These are phyloP conservation scores for Nicotiana undulata DNA, from an alignment of 257 asterid species.

Conservation along the genomic window DNA sequence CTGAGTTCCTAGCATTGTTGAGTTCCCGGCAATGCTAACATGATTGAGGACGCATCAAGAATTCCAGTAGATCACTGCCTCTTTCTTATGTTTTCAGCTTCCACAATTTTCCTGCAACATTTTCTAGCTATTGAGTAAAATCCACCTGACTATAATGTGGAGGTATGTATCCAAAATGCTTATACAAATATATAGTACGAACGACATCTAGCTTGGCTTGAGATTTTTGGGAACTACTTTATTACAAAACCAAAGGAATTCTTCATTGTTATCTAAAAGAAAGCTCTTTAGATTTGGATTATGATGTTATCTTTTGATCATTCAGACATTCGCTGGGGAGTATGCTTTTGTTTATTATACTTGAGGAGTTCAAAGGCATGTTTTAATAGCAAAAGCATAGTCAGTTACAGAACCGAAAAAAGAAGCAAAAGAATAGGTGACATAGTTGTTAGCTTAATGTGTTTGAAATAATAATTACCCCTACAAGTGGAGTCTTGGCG, in stretches of 20 bases:
- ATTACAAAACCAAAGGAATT: not conserved
- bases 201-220: not conserved
- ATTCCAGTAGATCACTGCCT: not conserved
- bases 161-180: not conserved
- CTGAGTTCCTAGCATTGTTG: constrained; percentile 30
- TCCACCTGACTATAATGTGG: constrained; percentile 1
- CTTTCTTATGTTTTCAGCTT: constrained; percentile 10
- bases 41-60: constrained; percentile 6
- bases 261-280: not conserved
- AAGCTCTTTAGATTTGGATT: not conserved
- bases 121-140: constrained; percentile 8
- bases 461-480: no score
- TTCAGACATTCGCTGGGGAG: not conserved
- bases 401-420: not conserved
- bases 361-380: not conserved
- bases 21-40: constrained; percentile 19
- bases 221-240: not conserved
- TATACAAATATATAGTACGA: not conserved
- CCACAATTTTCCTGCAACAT: constrained; percentile 4
- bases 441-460: no score
- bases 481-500: no score
- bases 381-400: not conserved
- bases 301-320: not conserved
- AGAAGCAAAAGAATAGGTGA: no score
- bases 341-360: not conserved